Evolutionary conservation across 1,284 basidiomycete genomes (phyloP).

Genomic region (Apiotrichum domesticum): DNA sequence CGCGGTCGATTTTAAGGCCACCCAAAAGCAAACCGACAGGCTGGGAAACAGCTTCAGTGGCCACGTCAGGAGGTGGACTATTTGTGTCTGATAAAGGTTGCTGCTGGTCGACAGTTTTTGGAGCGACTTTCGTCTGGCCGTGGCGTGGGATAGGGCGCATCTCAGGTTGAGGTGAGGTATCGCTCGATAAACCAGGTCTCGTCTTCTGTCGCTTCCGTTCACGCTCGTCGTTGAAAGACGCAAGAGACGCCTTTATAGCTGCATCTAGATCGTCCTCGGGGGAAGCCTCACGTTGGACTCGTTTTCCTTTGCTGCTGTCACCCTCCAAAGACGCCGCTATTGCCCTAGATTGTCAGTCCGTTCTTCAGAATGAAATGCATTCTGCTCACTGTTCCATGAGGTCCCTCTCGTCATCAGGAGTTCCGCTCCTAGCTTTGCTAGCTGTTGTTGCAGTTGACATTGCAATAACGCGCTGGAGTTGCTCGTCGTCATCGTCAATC

Average conservation of each 20-base stretch:
- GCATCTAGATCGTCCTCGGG: conserved; percentile 14
- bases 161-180: background rate
- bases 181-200: background rate
- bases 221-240: conserved; percentile 9
- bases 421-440: conserved; percentile 22
- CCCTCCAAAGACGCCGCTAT: conserved; percentile 28
- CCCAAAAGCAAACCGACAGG: background rate
- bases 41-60: background rate
- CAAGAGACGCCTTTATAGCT: conserved; percentile 19
- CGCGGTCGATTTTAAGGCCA: conserved; percentile 26
- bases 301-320: background rate
- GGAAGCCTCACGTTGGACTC: conserved; percentile 5
- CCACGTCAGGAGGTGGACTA: no score
- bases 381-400: conserved; percentile 35
- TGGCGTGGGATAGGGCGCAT: no score
- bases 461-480: conserved; percentile 23
- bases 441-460: conserved; percentile 12
- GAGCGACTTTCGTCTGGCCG: no score
- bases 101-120: no score
- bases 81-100: no score
- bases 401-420: conserved; percentile 35
- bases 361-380: no score
- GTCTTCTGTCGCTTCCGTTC: conserved; percentile 8
- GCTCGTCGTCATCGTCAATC: conserved; percentile 31
- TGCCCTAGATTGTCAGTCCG: conserved; percentile 20